Conservation (phyloP, 2,329 filamentous ascomycete species). For the Epicoccum nigrum region DNA sequence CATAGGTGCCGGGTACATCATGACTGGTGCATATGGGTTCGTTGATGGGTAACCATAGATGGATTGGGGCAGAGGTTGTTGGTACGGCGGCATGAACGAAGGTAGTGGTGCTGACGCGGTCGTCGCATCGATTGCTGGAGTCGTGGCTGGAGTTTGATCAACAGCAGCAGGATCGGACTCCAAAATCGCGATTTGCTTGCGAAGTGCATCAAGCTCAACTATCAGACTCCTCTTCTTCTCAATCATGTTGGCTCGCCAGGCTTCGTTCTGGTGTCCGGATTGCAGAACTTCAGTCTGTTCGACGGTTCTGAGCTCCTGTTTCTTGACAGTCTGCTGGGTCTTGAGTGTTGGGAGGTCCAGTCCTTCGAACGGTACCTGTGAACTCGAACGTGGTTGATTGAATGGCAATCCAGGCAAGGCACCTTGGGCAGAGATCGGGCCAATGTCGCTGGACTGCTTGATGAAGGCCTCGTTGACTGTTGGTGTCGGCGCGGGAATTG, state of each 20-base stretch:
- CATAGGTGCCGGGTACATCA: constrained; percentile 38
- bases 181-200: constrained; percentile 41
- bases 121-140: constrained; percentile 9
- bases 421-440: constrained; percentile 19
- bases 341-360: constrained; percentile 36
- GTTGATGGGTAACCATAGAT: constrained; percentile 32
- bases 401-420: constrained; percentile 17
- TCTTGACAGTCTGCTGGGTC: constrained; percentile 38
- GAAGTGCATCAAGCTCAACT: constrained; percentile 44
- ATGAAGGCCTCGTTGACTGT: constrained; percentile 18
- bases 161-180: constrained; percentile 26
- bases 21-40: constrained; percentile 32
- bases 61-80: constrained; percentile 31
- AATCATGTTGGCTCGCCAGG: constrained; percentile 43
- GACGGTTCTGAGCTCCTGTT: constrained; percentile 42
- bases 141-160: background rate
- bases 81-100: constrained; percentile 33
- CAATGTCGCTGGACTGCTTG: constrained; percentile 21
- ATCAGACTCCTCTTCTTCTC: constrained; percentile 45
- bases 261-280: constrained; percentile 38
- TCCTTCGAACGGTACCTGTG: constrained; percentile 31
- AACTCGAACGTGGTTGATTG: constrained; percentile 22
- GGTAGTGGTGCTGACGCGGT: constrained; percentile 14
- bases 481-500: constrained; percentile 17
- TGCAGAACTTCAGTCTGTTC: constrained; percentile 47